These are phyloP conservation scores for Cylindrotheca fusiformis DNA, from an alignment of 108 stramenopile species.

Conservation along the genomic window DNA sequence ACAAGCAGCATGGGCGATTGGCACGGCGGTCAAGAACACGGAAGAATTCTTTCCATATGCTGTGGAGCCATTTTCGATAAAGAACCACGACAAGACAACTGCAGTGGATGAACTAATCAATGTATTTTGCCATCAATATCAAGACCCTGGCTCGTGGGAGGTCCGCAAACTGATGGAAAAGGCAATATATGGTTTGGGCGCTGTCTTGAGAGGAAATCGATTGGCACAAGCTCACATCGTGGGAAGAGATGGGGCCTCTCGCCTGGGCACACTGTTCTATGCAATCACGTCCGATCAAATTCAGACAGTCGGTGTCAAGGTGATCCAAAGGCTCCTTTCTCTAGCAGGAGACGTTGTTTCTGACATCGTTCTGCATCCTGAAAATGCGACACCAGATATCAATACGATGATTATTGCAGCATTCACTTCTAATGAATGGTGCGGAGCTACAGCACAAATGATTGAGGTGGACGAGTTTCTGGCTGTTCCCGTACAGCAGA, in stretches of 20 bases:
- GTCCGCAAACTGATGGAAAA: conserved; percentile 23
- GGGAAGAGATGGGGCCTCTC: conserved; percentile 28
- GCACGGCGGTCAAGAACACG: conserved; percentile 92
- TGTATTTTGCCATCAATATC: conserved; percentile 27
- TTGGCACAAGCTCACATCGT: conserved; percentile 54
- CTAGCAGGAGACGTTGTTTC: conserved; percentile 55
- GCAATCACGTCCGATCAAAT: conserved; percentile 20
- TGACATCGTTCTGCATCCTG: conserved; percentile 47
- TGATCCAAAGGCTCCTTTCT: conserved; percentile 46
- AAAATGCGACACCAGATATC: conserved; percentile 2
- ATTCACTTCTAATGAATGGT: conserved; percentile 46
- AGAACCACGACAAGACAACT: conserved; percentile 7
- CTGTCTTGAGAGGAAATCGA: conserved; percentile 71
- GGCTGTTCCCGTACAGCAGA: conserved; percentile 31
- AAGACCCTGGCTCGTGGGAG: conserved; percentile 11
- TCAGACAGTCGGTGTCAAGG: conserved; percentile 33
- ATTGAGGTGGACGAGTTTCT: conserved; percentile 22
- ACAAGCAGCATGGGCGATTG: conserved; percentile 82
- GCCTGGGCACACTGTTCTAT: conserved; percentile 18
- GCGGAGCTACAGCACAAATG: conserved; percentile 34
- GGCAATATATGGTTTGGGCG: conserved; percentile 66
- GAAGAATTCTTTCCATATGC: conserved; percentile 81
- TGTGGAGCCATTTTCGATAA: conserved; percentile 50
- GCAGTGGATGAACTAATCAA: conserved; percentile 30
- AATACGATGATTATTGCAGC: conserved; percentile 33